phyloP scores from a whole-genome alignment of 78 protist genomes.

The Guillardia theta region DNA sequence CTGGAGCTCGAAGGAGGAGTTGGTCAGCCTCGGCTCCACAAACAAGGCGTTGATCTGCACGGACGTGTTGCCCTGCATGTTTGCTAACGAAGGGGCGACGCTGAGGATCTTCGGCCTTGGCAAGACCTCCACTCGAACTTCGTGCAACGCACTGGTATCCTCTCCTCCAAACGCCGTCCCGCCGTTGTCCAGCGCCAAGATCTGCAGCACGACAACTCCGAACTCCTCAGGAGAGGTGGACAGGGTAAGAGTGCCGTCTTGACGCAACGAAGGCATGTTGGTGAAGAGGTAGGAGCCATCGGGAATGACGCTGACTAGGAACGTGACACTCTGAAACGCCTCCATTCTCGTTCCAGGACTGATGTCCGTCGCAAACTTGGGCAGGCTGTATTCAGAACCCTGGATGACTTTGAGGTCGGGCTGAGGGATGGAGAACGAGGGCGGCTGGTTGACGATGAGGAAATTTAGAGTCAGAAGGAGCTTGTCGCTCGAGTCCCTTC shows the following conservation, averaged over 20 bases:
- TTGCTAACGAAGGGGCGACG: no score
- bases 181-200: background rate
- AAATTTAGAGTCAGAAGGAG: background rate
- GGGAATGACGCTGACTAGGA: background rate
- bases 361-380: background rate
- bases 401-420: background rate
- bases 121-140: background rate
- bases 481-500: background rate
- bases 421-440: background rate
- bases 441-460: background rate
- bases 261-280: background rate
- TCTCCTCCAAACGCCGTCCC: background rate
- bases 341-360: background rate
- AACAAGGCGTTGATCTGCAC: no score
- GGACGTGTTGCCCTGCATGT: no score
- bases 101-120: no score
- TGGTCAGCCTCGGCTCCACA: no score
- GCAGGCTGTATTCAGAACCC: background rate
- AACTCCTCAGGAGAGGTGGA: background rate
- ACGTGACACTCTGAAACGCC: background rate
- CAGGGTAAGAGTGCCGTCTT: background rate
- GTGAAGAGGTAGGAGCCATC: background rate
- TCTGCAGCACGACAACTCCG: background rate
- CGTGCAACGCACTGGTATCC: background rate
- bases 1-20: no score